Percentiles rank a stretch among this genome's conserved stretches.
phyloP scores from a whole-genome alignment of 352 stramenopile genomes.

The Globisporangium canariense region DNA sequence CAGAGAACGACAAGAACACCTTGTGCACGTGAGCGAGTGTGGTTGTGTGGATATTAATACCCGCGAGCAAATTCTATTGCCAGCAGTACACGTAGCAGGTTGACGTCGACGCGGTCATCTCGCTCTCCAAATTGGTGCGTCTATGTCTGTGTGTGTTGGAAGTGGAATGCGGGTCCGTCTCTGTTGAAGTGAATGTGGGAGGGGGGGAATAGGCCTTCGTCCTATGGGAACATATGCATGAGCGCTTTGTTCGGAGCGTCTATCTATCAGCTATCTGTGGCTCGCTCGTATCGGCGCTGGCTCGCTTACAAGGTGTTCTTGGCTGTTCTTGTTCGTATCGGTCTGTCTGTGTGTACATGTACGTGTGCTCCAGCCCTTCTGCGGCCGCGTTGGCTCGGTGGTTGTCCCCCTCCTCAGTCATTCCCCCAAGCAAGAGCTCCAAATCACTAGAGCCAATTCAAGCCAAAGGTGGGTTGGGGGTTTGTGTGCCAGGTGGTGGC shows the following conservation, averaged over 20 bases:
- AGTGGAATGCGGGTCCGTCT: background rate
- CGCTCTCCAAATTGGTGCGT: background rate
- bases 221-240: background rate
- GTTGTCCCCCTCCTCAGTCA: background rate
- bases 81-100: background rate
- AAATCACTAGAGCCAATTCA: background rate
- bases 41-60: slow-evolving; percentile 2
- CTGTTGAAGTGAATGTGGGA: slow-evolving; percentile 8
- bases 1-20: background rate
- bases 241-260: background rate
- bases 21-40: background rate
- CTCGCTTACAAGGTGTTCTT: background rate
- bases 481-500: slow-evolving; percentile 10
- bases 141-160: background rate
- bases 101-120: background rate
- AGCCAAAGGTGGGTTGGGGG: slow-evolving; percentile 10
- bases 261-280: background rate
- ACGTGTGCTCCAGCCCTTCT: background rate
- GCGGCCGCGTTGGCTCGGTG: background rate
- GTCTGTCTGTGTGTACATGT: background rate
- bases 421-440: background rate
- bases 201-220: background rate
- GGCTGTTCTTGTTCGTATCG: background rate
- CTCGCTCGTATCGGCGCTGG: background rate
- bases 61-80: background rate